Conservation (phyloP, 2,329 filamentous ascomycete species). For the Pezicula carpinea region DNA sequence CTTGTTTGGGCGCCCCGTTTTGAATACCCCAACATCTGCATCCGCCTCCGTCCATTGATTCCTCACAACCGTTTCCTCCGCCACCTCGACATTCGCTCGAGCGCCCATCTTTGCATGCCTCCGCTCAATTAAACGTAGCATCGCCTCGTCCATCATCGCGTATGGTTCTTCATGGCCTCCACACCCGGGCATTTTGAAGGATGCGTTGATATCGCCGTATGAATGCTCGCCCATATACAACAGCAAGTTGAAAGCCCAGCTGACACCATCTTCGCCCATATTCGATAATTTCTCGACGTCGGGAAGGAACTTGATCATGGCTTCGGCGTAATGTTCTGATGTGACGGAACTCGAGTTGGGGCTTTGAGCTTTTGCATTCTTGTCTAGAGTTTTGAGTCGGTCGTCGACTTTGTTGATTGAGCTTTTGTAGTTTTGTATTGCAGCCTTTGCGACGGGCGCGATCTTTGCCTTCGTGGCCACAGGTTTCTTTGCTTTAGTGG, state of each 20-base stretch:
- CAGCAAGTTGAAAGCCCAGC: conserved; percentile 1
- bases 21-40: conserved; percentile 5
- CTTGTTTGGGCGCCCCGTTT: conserved; percentile 6
- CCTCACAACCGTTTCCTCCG: background rate
- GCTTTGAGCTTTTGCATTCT: background rate
- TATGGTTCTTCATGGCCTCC: conserved; percentile 1
- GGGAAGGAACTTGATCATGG: conserved; percentile 4
- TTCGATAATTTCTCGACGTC: conserved; percentile 2
- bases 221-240: conserved; percentile 3
- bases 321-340: conserved; percentile 2
- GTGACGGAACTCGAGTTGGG: background rate
- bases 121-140: background rate
- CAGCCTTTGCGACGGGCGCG: background rate
- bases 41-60: background rate
- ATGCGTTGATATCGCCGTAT: conserved; percentile 1
- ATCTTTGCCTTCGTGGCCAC: background rate
- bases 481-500: background rate
- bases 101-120: background rate
- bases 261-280: conserved; percentile 1
- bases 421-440: background rate
- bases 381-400: background rate
- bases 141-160: background rate
- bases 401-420: conserved; percentile 1
- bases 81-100: background rate
- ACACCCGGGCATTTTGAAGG: background rate